phyloP scores from a whole-genome alignment of 192 early-diverging fungal species.

The Mortierella hygrophila region DNA sequence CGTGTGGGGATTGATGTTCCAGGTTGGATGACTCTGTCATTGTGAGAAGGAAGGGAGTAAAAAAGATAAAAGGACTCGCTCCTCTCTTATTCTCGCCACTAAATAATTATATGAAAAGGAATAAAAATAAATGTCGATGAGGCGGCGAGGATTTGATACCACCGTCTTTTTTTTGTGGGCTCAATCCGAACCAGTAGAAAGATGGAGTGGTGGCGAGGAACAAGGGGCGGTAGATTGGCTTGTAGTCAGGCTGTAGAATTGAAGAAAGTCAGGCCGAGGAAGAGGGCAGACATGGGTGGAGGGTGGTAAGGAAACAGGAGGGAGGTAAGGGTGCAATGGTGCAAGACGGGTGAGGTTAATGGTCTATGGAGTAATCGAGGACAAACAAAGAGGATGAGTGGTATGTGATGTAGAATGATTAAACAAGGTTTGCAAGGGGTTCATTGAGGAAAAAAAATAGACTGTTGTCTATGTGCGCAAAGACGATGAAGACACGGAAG shows the following conservation, averaged over 20 bases:
- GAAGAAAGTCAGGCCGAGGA: neutral
- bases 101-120: neutral
- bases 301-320: neutral
- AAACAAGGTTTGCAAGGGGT: slow-evolving; percentile 34
- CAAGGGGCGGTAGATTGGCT: neutral
- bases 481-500: neutral
- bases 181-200: neutral
- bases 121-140: neutral
- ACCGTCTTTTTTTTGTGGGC: neutral
- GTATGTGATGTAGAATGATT: neutral
- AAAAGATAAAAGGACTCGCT: neutral
- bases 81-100: neutral
- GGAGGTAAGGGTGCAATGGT: neutral
- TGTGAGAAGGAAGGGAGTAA: neutral
- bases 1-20: slow-evolving; percentile 39
- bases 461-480: neutral
- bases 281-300: neutral
- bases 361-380: slow-evolving; percentile 10
- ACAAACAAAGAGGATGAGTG: slow-evolving; percentile 3
- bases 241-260: neutral
- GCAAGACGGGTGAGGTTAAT: slow-evolving; percentile 10
- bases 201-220: neutral
- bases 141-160: neutral
- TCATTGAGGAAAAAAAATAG: neutral
- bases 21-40: slow-evolving; percentile 16